Evolutionary conservation across 164 flowering plant species (phyloP), one percentile per base, ranked within the genome.

Genomic region (Taxillus chinensis): DNA sequence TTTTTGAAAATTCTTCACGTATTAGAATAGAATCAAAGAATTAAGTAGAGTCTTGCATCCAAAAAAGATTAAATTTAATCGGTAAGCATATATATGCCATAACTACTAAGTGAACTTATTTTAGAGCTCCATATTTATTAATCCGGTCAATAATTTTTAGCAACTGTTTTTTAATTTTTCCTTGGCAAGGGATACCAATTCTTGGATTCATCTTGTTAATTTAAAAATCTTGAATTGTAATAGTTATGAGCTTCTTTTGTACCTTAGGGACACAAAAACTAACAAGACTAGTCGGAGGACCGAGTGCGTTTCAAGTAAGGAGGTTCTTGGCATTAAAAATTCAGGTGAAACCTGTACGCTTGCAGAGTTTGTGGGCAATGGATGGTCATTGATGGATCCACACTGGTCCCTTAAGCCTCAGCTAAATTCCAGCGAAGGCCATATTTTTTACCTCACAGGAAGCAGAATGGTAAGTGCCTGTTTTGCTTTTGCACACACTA

Each of bases 401-500:
- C 68, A 59, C 6, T 78, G 86, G 84, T 68, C 78, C 61, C 76
- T 86, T 69, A 69, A 73, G 67, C 73, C 77, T 63, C 74, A 61
- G 48, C 76, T 66, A 17, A 74, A 70, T 53, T 55, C 73, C 60
- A 64, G 42, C 53, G 76, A 75, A 62, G 81, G 67, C 39, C 76
- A 74, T 71, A 66, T 83, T 62, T 79, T 86, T 71, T 87, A 84
- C 75, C 79, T 89, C 40, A 58, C 62, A 45, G 93, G 95, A 41
- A 48, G 68, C 60, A 75, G 67, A 15, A 70, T 64, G 84, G 99
- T 90, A 79, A 62, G 77, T 48, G n/a, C 69, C 15, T 61, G 45
- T 14, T 62, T 7, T 11, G 3, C 13, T 48, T 7, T 48, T 27
- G 2, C 27, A 27, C 27, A 48, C 51, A 48, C 12, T 48, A 8